phyloP scores from a whole-genome alignment of 768 basidiomycete genomes.

The Candolleomyces eurysporus region DNA sequence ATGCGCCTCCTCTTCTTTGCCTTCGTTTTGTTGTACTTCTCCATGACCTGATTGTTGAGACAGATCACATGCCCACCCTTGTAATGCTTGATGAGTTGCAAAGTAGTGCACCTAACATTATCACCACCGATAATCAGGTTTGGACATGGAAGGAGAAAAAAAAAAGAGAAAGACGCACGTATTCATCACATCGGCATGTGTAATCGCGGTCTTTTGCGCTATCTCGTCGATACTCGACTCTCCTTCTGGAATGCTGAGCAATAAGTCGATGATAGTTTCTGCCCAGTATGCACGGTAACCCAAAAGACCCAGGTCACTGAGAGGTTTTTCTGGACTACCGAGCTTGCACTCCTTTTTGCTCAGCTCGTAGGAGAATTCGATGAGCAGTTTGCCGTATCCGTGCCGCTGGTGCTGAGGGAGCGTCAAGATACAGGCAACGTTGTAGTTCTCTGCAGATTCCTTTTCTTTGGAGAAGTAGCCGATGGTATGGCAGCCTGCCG shows the following conservation, averaged over 20 bases:
- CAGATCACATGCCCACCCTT: conserved; percentile 94
- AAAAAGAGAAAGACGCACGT: conserved; percentile 63
- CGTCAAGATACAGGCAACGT: conserved; percentile 98
- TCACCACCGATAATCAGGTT: not conserved
- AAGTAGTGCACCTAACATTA: conserved; percentile 74
- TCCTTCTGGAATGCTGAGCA: conserved; percentile 70
- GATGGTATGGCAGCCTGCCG: conserved; percentile 88
- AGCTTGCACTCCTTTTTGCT: conserved; percentile 95
- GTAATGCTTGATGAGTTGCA: conserved; percentile 94
- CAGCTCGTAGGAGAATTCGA: conserved; percentile 97
- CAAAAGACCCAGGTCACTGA: conserved; percentile 90
- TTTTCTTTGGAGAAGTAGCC: conserved; percentile 99
- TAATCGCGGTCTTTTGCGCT: conserved; percentile 92
- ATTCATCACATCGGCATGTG: conserved; percentile 95
- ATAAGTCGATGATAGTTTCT: conserved; percentile 89
- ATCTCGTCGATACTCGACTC: conserved; percentile 96
- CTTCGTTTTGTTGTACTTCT: conserved; percentile 83
- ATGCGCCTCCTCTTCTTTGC: conserved; percentile 79
- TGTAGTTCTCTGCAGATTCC: conserved; percentile 96
- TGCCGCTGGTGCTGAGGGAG: conserved; percentile 96
- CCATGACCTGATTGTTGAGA: conserved; percentile 85
- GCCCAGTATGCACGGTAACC: conserved; percentile 97
- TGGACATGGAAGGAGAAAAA: conserved; percentile 2
- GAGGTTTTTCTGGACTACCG: conserved; percentile 96
- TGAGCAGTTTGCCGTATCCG: conserved; percentile 92